phyloP scores from a whole-genome alignment of 345 rosid genomes.

The Salix viminalis region DNA sequence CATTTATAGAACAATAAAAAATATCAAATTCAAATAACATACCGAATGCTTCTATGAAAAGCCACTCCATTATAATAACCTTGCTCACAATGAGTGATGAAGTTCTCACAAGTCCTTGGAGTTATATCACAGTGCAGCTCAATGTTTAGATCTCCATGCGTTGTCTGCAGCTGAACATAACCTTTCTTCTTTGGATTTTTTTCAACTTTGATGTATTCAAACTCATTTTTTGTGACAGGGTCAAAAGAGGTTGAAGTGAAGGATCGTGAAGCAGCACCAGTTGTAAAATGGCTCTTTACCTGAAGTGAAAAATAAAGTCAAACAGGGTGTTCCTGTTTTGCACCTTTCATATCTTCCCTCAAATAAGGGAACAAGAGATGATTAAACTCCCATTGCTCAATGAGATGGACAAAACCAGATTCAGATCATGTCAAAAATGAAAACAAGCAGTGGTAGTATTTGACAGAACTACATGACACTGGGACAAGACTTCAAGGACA shows the following conservation, averaged over 20 bases:
- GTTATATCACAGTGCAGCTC: conserved; percentile 91
- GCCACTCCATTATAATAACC: conserved; percentile 80
- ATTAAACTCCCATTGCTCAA: not conserved
- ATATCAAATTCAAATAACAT: not conserved
- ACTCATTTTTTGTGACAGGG: conserved; percentile 85
- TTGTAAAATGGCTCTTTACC: conserved; percentile 84
- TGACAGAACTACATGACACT: not conserved
- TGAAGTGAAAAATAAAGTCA: conserved; percentile 28
- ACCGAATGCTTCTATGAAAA: conserved; percentile 82
- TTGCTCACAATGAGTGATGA: conserved; percentile 74
- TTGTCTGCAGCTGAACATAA: conserved; percentile 80
- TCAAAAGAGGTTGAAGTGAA: conserved; percentile 87
- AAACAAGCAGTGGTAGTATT: not conserved
- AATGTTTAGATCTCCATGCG: conserved; percentile 88
- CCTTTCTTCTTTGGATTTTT: conserved; percentile 96
- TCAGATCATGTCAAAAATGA: not conserved
- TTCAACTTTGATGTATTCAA: conserved; percentile 78
- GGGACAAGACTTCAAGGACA: not conserved
- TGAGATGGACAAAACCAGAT: not conserved
- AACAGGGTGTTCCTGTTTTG: not conserved
- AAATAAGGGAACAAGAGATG: not conserved
- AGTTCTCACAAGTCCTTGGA: conserved; percentile 90
- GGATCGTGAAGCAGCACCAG: conserved; percentile 95
- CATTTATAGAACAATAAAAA: not conserved
- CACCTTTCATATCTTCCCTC: not conserved